Conservation (phyloP, 176 grass and related monocot genomes). For the Cenchrus fungigraminus region DNA sequence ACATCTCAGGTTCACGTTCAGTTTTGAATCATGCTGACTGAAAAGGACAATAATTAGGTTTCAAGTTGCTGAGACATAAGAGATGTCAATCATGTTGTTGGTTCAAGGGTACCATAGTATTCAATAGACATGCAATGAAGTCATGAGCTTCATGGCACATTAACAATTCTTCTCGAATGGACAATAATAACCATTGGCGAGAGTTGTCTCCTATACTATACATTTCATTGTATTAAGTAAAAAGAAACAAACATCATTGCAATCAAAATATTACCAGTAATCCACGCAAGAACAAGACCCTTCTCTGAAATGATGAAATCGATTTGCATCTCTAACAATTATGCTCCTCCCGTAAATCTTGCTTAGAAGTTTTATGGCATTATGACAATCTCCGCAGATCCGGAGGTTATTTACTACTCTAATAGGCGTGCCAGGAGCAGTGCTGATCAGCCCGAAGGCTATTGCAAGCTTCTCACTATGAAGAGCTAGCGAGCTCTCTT, state of each 20-base stretch:
- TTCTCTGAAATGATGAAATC: slow-evolving; percentile 65
- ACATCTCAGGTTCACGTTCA: slow-evolving; percentile 61
- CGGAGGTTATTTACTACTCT: slow-evolving; percentile 69
- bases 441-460: slow-evolving; percentile 71
- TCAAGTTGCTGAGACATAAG: slow-evolving; percentile 57
- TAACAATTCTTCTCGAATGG: slow-evolving; percentile 35
- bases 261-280: slow-evolving; percentile 60
- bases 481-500: slow-evolving; percentile 65
- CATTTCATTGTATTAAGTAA: slow-evolving; percentile 31
- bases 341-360: slow-evolving; percentile 70
- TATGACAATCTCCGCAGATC: slow-evolving; percentile 75
- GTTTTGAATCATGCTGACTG: slow-evolving; percentile 50
- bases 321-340: slow-evolving; percentile 67
- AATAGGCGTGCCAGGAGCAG: slow-evolving; percentile 47
- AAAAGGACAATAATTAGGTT: slow-evolving; percentile 70
- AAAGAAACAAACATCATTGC: slow-evolving; percentile 20
- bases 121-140: slow-evolving; percentile 53
- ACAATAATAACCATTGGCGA: slow-evolving; percentile 18
- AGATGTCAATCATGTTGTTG: slow-evolving; percentile 58
- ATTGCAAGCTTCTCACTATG: slow-evolving; percentile 79
- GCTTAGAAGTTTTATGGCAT: slow-evolving; percentile 67
- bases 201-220: slow-evolving; percentile 35
- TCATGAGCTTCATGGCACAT: slow-evolving; percentile 32
- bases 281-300: slow-evolving; percentile 71
- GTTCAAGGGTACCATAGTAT: slow-evolving; percentile 53